These are phyloP conservation scores for Leishmania turanica DNA, from an alignment of 208 protist species.

Conservation along the genomic window DNA sequence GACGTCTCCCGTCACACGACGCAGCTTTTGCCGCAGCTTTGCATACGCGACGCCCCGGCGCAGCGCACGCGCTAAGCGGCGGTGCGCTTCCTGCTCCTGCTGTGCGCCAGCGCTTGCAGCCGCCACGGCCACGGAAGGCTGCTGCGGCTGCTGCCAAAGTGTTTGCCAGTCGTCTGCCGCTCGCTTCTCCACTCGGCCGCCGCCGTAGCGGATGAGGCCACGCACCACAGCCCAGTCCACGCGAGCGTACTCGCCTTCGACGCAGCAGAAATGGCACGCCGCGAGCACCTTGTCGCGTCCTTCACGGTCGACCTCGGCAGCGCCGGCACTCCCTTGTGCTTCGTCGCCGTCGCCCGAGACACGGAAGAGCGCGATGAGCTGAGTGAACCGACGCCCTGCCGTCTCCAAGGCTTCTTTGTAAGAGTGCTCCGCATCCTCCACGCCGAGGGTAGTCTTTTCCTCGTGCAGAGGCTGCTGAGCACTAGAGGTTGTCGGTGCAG, in stretches of 20 bases:
- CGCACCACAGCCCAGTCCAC: constrained; percentile 66
- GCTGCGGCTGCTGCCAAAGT: constrained; percentile 20
- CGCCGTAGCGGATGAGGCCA: constrained; percentile 69
- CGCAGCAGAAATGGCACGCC: constrained; percentile 54
- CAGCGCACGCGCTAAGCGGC: neutral
- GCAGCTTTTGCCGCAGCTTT: constrained; percentile 23
- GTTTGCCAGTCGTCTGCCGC: constrained; percentile 44
- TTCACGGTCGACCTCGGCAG: neutral
- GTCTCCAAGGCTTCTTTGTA: constrained; percentile 15
- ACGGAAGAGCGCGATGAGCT: constrained; percentile 24
- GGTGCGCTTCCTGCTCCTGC: neutral
- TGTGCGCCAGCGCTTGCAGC: neutral
- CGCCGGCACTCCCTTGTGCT: neutral
- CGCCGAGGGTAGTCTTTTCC: neutral
- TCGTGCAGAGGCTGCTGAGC: neutral
- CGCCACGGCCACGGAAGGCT: neutral
- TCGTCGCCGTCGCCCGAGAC: neutral
- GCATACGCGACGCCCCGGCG: constrained; percentile 25
- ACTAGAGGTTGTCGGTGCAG: neutral
- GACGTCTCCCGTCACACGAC: neutral
- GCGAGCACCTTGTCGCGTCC: neutral
- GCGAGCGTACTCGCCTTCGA: constrained; percentile 70
- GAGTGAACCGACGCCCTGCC: constrained; percentile 25
- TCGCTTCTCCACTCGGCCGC: constrained; percentile 59
- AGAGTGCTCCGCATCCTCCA: neutral